Percentiles rank a stretch among this genome's conserved stretches.
These are phyloP conservation scores for Wallacemonas rigidus DNA, from an alignment of 208 protist species.

Conservation along the genomic window DNA sequence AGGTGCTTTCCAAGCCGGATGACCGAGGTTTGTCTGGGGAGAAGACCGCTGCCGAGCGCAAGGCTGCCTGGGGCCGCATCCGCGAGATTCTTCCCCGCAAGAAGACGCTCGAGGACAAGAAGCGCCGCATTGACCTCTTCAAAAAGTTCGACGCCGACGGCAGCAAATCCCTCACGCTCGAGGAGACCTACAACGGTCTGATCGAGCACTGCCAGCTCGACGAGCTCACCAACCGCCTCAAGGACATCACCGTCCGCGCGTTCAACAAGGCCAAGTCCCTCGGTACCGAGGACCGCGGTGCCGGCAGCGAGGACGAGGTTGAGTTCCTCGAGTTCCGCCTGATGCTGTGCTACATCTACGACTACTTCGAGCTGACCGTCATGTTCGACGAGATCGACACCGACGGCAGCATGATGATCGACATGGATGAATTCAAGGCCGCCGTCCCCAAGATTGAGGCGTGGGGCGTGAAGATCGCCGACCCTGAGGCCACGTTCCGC, in stretches of 20 bases:
- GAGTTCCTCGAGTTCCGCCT: conserved; percentile 51
- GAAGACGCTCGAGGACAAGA: conserved; percentile 20
- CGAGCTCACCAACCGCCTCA: conserved; percentile 26
- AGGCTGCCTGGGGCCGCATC: conserved; percentile 23
- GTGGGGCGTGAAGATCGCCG: conserved; percentile 39
- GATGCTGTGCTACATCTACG: conserved; percentile 33
- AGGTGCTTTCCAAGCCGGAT: background rate
- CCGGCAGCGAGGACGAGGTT: conserved; percentile 30
- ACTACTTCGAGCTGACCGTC: conserved; percentile 33
- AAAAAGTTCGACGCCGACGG: conserved; percentile 50
- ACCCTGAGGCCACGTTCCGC: conserved; percentile 40
- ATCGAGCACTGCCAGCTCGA: conserved; percentile 27
- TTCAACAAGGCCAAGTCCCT: conserved; percentile 46
- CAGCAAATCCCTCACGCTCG: conserved; percentile 42
- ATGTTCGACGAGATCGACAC: conserved; percentile 66
- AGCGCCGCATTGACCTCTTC: conserved; percentile 41
- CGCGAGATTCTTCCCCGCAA: conserved; percentile 17
- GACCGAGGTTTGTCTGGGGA: background rate
- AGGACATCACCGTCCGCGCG: conserved; percentile 36
- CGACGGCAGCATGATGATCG: conserved; percentile 36
- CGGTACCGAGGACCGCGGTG: conserved; percentile 21
- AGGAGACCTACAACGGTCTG: conserved; percentile 36
- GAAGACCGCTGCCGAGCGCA: conserved; percentile 19
- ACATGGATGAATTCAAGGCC: conserved; percentile 46
- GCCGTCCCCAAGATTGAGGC: conserved; percentile 32